Evolutionary conservation across 805 yeast genomes (phyloP), one percentile per base, ranked within the genome.

Genomic region (Starmerella etchellsii): DNA sequence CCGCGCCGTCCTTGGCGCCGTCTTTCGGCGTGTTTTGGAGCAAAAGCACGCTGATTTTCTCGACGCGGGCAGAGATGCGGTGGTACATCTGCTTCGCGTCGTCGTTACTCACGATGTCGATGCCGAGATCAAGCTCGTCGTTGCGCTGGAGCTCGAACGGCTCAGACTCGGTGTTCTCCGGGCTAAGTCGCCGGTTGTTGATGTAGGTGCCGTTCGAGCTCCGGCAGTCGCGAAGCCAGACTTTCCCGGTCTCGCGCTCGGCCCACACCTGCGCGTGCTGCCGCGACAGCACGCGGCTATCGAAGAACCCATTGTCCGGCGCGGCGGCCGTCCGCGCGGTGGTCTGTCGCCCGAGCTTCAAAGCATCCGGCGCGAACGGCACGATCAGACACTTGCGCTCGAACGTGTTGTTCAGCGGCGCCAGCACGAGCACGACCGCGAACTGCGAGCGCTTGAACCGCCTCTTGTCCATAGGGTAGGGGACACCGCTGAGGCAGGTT

Each of bases 141-240:
- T 82, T 87, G n/a, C 76, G 67, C 41, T 75, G 69, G 37, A 91
- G 61, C 50, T 77, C 82, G 18, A 72, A 73, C 16, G 69, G 67
- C 41, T 61, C 67, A 28, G 60, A 54, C 33, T 74, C 79, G 10
- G 64, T 62, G 42, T 68, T 69, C 30, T 76, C 82, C 14, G 69
- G 63, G 31, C 73, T 71, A 10, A 91, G 68, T 47, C 85, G 76
- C 31, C 63, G 67, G 26, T 77, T 82, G 58, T 91, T 91, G 36
- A 91, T 73, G 58, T 80, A 93, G 0, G 98, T 88, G 9, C 99
- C 99, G 60, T 91, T 91, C 20, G 95, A 81, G 2, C 94, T 80
- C 42, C 85, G 84, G 54, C 85, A 70, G 62, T 91, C 99, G 50
- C 78, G 74, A 21, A 91, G 70, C 68, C 69, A 83, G 18, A 93